Base-by-base conservation (phyloP, 306 rosid genomes). In the Acacia melanoxylon region DNA sequence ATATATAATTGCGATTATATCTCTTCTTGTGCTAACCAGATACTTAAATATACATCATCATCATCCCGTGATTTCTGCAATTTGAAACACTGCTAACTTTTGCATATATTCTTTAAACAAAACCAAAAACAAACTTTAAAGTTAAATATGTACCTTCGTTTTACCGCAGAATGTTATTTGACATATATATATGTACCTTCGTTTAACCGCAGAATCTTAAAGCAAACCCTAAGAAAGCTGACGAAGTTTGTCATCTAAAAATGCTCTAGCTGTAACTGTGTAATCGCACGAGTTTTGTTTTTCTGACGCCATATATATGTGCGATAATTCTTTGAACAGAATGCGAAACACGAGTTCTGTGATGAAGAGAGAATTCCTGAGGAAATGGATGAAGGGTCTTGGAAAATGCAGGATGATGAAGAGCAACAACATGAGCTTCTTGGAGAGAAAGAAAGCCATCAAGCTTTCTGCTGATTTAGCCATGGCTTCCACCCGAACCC, bases 391-490 rank as follows among this genome's bases (percentile, higher is more conserved):
- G 58, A 81, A 70, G 80, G 91, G 92, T 80, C 86, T 94, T 15
- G 72, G 82, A 87, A 85, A 74, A 88, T 94, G 87, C 67, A 78
- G 48, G 17, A 76, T 65, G 59, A 25, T 90, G 24, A 89, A 86
- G 31, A 83, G 82, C 66, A 86, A 71, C 63, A 86, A 72, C 68
- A 92, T 89, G 94, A 89, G 67, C 72, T 51, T 87, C 44, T 5
- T 86, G 78, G 93, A 92, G 83, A 92, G 94, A 63, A 91, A 90
- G 77, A 86, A 89, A 11, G 97, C 91, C 25, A 92, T 94, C 81
- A 94, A 94, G 88, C 72, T 86, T 0, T 89, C 97, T 0, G 96
- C 98, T 15, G 91, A 94, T 80, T 66, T 92, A 35, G 98, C 98
- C 86, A 94, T 91, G 92, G 98, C 98, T 70, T 86, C 89, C 1